A percentile compares a stretch with the other conserved stretches of the same genome.
These are phyloP conservation scores for Aspergillus ruber DNA, from an alignment of 2,329 filamentous ascomycete species.

Conservation along the genomic window DNA sequence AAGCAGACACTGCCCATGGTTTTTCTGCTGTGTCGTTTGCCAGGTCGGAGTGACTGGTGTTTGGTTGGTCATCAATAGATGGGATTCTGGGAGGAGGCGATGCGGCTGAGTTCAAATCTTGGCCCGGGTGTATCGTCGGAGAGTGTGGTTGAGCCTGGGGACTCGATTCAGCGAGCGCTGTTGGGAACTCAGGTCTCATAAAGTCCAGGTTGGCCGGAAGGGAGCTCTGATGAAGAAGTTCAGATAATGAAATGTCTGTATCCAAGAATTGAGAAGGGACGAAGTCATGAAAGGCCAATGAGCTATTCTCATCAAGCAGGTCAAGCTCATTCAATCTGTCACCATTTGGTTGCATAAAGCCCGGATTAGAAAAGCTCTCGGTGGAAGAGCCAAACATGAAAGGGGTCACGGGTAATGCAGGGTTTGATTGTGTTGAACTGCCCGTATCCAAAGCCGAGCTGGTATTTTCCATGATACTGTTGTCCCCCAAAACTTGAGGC, in stretches of 20 bases:
- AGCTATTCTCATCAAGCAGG: slow-evolving; percentile 3
- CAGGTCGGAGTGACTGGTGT: slow-evolving; percentile 1
- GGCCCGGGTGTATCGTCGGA: neutral
- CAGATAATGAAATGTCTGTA: slow-evolving; percentile 54
- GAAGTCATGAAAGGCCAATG: slow-evolving; percentile 44
- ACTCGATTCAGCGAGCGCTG: neutral
- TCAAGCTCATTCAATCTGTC: neutral
- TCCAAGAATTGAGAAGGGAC: slow-evolving; percentile 48
- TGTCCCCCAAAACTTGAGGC: too few species aligned
- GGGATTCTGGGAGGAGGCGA: neutral
- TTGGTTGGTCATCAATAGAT: neutral
- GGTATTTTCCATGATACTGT: too few species aligned
- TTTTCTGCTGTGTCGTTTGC: neutral
- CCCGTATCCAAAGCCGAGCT: too few species aligned
- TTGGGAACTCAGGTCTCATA: neutral
- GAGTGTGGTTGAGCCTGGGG: neutral
- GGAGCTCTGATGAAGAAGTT: slow-evolving; percentile 19
- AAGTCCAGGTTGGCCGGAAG: neutral
- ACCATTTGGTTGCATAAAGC: neutral
- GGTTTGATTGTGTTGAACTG: too few species aligned
- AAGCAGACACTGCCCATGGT: slow-evolving; percentile 1
- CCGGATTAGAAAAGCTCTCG: too few species aligned
- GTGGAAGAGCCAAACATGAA: too few species aligned
- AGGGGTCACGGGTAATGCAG: too few species aligned
- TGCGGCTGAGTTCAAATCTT: neutral